phyloP scores from a whole-genome alignment of 192 early-diverging fungal species.

The Linnemannia zychae region DNA sequence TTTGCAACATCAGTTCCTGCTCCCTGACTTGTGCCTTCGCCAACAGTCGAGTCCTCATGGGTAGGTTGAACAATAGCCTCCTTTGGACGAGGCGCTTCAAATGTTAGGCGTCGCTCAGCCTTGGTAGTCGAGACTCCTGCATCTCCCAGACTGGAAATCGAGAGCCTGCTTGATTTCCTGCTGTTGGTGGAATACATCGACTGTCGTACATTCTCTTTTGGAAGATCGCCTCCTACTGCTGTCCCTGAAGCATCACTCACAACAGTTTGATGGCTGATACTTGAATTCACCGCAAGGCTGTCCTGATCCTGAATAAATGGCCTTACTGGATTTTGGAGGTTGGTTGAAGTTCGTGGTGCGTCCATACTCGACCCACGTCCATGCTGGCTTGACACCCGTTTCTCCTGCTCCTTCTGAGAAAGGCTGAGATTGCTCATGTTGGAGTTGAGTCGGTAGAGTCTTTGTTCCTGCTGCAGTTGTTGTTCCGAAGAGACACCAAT shows the following conservation, averaged over 20 bases:
- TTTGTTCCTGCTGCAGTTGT: constrained; percentile 31
- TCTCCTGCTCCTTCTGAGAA: background rate
- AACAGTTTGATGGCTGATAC: constrained; percentile 22
- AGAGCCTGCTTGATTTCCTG: constrained; percentile 5
- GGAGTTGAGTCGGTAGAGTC: constrained; percentile 38
- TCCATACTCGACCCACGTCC: background rate
- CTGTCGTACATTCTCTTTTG: constrained; percentile 10
- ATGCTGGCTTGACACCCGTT: background rate
- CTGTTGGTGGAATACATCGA: constrained; percentile 26
- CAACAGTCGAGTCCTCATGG: background rate
- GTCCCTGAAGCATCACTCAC: constrained; percentile 30
- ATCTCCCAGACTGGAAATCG: constrained; percentile 14
- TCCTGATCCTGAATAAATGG: constrained; percentile 15
- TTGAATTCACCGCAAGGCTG: constrained; percentile 15
- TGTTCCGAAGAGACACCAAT: constrained; percentile 39
- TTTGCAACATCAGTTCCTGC: background rate
- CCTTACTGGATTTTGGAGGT: background rate
- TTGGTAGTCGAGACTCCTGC: background rate
- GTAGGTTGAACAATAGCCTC: background rate
- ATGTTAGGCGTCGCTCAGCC: constrained; percentile 15
- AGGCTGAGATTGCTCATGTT: constrained; percentile 50
- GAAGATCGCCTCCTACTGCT: constrained; percentile 26
- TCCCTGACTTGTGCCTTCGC: background rate
- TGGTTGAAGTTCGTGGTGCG: background rate
- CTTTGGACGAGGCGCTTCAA: constrained; percentile 23